phyloP scores from a whole-genome alignment of 1,139 yeast species.

The Saccharomyces hybrid region DNA sequence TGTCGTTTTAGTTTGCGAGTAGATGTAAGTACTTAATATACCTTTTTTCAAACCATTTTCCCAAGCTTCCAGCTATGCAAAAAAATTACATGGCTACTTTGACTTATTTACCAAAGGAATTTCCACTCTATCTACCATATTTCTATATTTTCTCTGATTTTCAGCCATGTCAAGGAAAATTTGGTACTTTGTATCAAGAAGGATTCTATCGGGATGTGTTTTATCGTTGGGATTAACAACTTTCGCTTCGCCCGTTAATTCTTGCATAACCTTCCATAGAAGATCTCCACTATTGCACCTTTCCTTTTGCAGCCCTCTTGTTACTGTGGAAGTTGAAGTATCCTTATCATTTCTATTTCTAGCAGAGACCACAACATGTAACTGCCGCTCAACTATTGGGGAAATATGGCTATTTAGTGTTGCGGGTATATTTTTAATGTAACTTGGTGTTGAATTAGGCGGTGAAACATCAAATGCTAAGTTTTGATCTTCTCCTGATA shows the following conservation, averaged over 20 bases:
- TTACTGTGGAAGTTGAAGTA: background rate
- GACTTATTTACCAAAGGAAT: background rate
- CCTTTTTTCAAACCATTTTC: background rate
- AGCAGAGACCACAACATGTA: background rate
- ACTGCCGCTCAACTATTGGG: background rate
- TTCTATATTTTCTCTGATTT: constrained; percentile 70
- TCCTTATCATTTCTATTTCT: background rate
- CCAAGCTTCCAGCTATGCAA: no score
- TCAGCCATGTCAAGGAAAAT: constrained; percentile 82
- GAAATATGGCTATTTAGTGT: background rate
- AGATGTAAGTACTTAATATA: background rate
- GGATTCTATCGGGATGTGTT: constrained; percentile 55
- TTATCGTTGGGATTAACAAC: constrained; percentile 61
- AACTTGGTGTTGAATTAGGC: background rate
- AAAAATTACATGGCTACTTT: background rate
- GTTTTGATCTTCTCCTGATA: background rate
- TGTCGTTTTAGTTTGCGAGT: no score
- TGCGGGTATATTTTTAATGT: background rate
- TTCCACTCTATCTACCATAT: constrained; percentile 46
- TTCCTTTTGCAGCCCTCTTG: constrained; percentile 33
- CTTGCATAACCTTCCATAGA: constrained; percentile 82
- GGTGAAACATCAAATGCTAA: background rate
- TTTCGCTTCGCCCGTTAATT: constrained; percentile 75
- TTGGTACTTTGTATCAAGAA: constrained; percentile 70
- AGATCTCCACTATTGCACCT: constrained; percentile 25